Evolutionary conservation across 371 early-diverging fungal species (phyloP).

Genomic region (Syncephalis plumigaleata): DNA sequence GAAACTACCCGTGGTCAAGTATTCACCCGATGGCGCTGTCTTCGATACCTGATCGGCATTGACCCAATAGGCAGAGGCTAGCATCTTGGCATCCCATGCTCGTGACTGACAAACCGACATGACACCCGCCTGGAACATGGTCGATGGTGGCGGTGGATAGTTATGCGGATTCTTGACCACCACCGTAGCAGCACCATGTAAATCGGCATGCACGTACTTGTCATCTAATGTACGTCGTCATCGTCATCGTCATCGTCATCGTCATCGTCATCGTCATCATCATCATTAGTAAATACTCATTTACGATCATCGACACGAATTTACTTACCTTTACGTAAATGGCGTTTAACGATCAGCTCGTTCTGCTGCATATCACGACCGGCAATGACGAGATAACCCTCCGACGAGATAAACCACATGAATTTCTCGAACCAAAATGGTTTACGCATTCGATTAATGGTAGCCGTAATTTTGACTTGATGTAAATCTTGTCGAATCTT

Average conservation of each 20-base stretch:
- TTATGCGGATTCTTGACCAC: slow-evolving; percentile 74
- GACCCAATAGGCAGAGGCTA: slow-evolving; percentile 96
- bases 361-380: slow-evolving; percentile 97
- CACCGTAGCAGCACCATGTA: slow-evolving; percentile 90
- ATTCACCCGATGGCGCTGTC: slow-evolving; percentile 95
- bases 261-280: too few relatives aligned
- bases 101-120: slow-evolving; percentile 93
- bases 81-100: slow-evolving; percentile 97
- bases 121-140: slow-evolving; percentile 87
- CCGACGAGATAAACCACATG: slow-evolving; percentile 92
- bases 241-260: too few relatives aligned
- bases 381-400: slow-evolving; percentile 88
- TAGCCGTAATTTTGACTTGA: slow-evolving; percentile 45
- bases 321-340: slow-evolving; percentile 33
- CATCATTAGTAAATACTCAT: too few relatives aligned
- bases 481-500: slow-evolving; percentile 73
- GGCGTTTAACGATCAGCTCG: slow-evolving; percentile 87
- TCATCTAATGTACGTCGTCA: slow-evolving; percentile 26
- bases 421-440: slow-evolving; percentile 99
- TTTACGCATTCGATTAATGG: slow-evolving; percentile 74
- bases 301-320: slow-evolving; percentile 4
- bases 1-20: slow-evolving; percentile 88
- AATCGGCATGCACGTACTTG: slow-evolving; percentile 93
- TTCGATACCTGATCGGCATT: slow-evolving; percentile 85
- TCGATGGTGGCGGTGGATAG: slow-evolving; percentile 68